Evolutionary conservation across 2,329 filamentous ascomycete species (phyloP), one percentile per base, ranked within the genome.

Genomic region (Tolypocladium endophyticum): DNA sequence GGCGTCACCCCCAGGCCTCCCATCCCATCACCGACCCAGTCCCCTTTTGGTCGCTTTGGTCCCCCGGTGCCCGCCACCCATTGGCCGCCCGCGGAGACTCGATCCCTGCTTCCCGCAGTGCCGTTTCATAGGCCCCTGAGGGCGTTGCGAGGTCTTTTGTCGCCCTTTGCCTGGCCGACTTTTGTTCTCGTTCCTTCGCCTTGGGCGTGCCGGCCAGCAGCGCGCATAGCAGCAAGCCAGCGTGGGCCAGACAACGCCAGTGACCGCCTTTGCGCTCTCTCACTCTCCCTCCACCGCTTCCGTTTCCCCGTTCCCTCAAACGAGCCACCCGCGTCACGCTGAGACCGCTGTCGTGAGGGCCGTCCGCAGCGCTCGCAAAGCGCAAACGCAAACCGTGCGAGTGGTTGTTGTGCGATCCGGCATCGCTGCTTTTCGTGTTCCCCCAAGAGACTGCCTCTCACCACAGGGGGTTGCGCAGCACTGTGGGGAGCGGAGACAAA

Each of bases 391-490:
- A n/a, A 2, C 16, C 28, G 16, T 33, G 2, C 50, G 20, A n/a
- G n/a, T n/a, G n/a, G n/a, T 30, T 23, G 14, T 9, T 18, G 30
- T 53, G 30, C 50, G 30, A n/a, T 35, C n/a, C 50, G 28, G 8
- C 25, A 11, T 35, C 43, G 11, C 30, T 57, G 18, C 33, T 36
- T 20, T 1, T 9, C 30, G 25, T 16, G 20, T 8, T 20, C 16
- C 39, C 35, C 56, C 16, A 35, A 54, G 30, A 54, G 11, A 3
- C 33, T 35, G 33, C 52, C 52, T 9, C n/a, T 30, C 28, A 35
- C 56, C 59, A 61, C 58, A 65, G 62, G 63, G 60, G 63, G 62
- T 55, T 61, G 57, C 61, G 62, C 62, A 59, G 59, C 23, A 20
- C 18, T 64, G 61, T 61, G 62, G 63, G 58, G 59, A 62, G 52